Percentiles rank a stretch among this genome's conserved stretches.
phyloP scores from a whole-genome alignment of 2,329 filamentous ascomycete genomes.

The Curvularia hawaiiensis region DNA sequence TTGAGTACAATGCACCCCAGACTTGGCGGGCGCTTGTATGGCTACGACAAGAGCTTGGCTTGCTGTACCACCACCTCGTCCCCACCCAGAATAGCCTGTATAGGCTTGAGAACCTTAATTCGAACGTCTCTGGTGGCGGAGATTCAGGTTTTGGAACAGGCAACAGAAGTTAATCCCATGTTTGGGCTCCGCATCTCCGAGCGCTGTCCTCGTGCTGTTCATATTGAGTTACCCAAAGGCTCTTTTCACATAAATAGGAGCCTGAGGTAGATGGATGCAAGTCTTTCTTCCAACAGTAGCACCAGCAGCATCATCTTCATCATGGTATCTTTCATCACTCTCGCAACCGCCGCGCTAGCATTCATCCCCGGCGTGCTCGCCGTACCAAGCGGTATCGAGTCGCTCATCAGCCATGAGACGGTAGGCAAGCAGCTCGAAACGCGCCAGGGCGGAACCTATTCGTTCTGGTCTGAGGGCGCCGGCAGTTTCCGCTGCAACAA shows the following conservation, averaged over 20 bases:
- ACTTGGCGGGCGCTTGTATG: not conserved
- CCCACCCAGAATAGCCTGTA: not conserved
- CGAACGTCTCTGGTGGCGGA: not conserved
- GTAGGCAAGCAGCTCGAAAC: slow-evolving; percentile 16
- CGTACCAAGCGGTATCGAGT: slow-evolving; percentile 3
- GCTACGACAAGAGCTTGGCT: not conserved
- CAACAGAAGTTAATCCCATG: not conserved
- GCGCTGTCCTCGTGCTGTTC: not conserved
- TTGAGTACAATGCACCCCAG: not conserved
- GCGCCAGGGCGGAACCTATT: slow-evolving; percentile 54
- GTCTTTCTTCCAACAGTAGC: not conserved
- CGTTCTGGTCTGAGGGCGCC: slow-evolving; percentile 62
- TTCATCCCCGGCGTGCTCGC: slow-evolving; percentile 1
- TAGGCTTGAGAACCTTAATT: not conserved
- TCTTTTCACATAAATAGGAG: not conserved
- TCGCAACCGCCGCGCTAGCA: slow-evolving; percentile 3
- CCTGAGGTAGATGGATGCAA: not conserved
- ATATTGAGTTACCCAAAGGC: not conserved
- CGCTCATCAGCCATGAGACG: slow-evolving; percentile 12
- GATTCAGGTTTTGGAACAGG: not conserved
- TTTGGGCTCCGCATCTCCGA: not conserved
- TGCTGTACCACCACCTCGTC: not conserved
- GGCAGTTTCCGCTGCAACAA: slow-evolving; percentile 30
- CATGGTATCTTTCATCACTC: slow-evolving; percentile 10
- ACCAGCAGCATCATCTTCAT: not conserved